Percentiles rank a stretch among this genome's conserved stretches.
phyloP scores from a whole-genome alignment of 2,329 filamentous ascomycete genomes.

The Venturia pyrina region DNA sequence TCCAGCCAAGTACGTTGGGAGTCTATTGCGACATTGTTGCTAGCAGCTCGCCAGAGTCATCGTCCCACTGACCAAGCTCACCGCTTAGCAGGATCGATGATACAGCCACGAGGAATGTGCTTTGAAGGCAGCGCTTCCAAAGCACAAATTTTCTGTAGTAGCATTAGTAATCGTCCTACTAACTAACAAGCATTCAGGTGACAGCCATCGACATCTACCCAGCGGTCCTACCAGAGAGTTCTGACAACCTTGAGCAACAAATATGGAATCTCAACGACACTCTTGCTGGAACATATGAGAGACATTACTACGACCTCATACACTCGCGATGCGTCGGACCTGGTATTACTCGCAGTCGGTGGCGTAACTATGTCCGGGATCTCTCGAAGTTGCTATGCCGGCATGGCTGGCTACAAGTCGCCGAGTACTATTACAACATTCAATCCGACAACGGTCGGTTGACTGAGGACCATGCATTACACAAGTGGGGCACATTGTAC shows the following conservation, averaged over 20 bases:
- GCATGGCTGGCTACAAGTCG: slow-evolving; percentile 78
- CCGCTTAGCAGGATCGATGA: neutral
- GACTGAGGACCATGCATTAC: slow-evolving; percentile 37
- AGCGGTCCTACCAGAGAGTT: slow-evolving; percentile 23
- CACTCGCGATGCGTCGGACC: slow-evolving; percentile 65
- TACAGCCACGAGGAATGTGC: too few species aligned
- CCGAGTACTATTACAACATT: slow-evolving; percentile 77
- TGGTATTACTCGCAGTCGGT: slow-evolving; percentile 63
- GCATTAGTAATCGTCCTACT: neutral
- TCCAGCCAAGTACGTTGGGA: slow-evolving; percentile 24
- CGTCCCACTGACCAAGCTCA: neutral
- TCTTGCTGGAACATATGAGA: slow-evolving; percentile 46
- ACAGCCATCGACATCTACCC: slow-evolving; percentile 30
- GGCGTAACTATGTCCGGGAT: slow-evolving; percentile 66
- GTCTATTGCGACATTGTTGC: neutral
- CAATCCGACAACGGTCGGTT: slow-evolving; percentile 80
- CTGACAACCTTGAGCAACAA: slow-evolving; percentile 26
- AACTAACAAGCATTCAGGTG: slow-evolving; percentile 19
- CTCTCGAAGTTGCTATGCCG: slow-evolving; percentile 62
- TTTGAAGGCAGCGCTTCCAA: too few species aligned
- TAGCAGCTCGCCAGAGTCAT: neutral
- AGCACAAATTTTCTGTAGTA: neutral
- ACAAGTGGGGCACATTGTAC: slow-evolving; percentile 28
- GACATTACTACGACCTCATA: slow-evolving; percentile 69
- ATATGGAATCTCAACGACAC: slow-evolving; percentile 29